These are phyloP conservation scores for Pyrenophora seminiperda DNA, from an alignment of 2,329 filamentous ascomycete genomes.

Conservation along the genomic window DNA sequence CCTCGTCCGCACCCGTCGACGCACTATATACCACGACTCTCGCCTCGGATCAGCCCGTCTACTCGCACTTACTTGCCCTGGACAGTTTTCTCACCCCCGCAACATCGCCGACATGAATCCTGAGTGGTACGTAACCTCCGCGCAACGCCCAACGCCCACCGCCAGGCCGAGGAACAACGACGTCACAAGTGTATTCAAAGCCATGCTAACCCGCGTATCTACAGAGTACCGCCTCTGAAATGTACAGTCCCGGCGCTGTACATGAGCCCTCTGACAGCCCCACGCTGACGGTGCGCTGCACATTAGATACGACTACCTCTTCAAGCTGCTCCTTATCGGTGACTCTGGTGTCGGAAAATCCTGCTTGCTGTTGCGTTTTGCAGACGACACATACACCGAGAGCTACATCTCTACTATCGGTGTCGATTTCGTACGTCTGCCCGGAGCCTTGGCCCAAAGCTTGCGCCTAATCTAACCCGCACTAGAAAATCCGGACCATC, in stretches of 20 bases:
- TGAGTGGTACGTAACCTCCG: constrained; percentile 74
- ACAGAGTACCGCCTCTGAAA: constrained; percentile 31
- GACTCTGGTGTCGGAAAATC: constrained; percentile 99
- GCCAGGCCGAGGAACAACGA: constrained; percentile 22
- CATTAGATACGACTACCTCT: constrained; percentile 98
- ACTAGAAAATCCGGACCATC: constrained; percentile 98
- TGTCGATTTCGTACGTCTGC: constrained; percentile 74
- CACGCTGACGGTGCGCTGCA: constrained; percentile 28
- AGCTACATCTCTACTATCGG: constrained; percentile 99
- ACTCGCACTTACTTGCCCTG: constrained; percentile 16
- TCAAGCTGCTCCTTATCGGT: constrained; percentile 99
- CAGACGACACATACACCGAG: constrained; percentile 90
- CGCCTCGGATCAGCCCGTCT: constrained; percentile 16
- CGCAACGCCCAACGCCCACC: constrained; percentile 40
- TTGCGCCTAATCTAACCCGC: constrained; percentile 33
- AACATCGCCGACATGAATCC: constrained; percentile 75
- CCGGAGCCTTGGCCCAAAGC: constrained; percentile 38
- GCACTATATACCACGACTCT: constrained; percentile 31
- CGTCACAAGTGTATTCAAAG: constrained; percentile 11
- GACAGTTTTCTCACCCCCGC: constrained; percentile 13
- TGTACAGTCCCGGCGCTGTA: constrained; percentile 6
- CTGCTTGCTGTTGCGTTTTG: constrained; percentile 95
- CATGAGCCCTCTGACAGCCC: constrained; percentile 5
- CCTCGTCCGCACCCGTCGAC: constrained; percentile 32
- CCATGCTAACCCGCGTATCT: constrained; percentile 32